Percentiles rank a stretch among this genome's conserved stretches.
These are phyloP conservation scores for Chrysosphaeria jannelii DNA, from an alignment of 2,329 filamentous ascomycete species.

Conservation along the genomic window DNA sequence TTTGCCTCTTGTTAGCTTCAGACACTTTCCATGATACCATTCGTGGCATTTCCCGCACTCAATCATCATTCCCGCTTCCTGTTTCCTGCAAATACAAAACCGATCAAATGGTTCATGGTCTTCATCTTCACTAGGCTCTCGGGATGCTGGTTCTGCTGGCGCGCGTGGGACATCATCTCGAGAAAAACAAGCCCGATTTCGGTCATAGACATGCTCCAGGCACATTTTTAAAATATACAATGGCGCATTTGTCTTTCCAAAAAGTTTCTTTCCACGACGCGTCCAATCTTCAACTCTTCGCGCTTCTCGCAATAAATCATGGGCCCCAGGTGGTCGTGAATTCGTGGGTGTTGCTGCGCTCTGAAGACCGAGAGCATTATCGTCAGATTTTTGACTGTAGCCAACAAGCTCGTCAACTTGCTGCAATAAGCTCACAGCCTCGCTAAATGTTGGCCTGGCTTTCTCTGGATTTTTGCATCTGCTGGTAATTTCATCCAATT, in stretches of 20 bases:
- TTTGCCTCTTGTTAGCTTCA: conserved; percentile 92
- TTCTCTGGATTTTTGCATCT: conserved; percentile 48
- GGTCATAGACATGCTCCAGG: conserved; percentile 73
- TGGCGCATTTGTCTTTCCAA: conserved; percentile 91
- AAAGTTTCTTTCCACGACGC: conserved; percentile 88
- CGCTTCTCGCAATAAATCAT: too few relatives aligned
- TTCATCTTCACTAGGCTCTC: conserved; percentile 36
- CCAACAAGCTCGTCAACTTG: conserved; percentile 63
- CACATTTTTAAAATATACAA: conserved; percentile 85
- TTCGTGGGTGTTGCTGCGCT: too few relatives aligned
- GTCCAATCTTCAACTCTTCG: conserved; percentile 99
- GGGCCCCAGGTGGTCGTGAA: conserved; percentile 68
- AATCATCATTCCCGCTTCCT: conserved; percentile 97
- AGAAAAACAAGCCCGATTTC: conserved; percentile 79
- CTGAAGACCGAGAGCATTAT: too few relatives aligned
- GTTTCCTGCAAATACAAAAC: conserved; percentile 82
- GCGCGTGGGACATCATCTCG: conserved; percentile 56
- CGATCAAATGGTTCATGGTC: conserved; percentile 28
- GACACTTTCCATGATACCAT: conserved; percentile 96
- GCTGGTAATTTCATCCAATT: conserved; percentile 57
- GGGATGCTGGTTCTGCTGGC: conserved; percentile 72
- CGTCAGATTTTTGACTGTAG: too few relatives aligned
- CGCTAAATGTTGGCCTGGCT: conserved; percentile 55
- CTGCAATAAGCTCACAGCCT: conserved; percentile 75
- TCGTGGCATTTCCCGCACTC: conserved; percentile 96